Conservation (phyloP, 2,329 filamentous ascomycete genomes). For the Fusarium heterosporum region DNA sequence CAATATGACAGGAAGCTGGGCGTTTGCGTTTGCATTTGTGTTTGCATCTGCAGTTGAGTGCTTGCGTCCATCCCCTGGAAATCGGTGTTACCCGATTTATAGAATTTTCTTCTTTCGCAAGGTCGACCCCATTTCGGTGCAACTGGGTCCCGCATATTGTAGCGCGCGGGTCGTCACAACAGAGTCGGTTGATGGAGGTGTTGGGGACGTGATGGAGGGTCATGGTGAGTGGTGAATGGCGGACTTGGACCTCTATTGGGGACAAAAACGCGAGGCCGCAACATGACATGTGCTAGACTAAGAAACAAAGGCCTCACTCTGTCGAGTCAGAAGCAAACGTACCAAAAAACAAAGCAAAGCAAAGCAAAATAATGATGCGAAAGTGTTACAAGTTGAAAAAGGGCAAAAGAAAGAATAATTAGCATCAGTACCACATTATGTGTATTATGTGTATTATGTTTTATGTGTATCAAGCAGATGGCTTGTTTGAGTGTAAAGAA, state of each 20-base stretch:
- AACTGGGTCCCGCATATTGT: conserved; percentile 12
- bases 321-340: conserved; percentile 11
- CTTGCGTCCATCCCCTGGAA: conserved; percentile 37
- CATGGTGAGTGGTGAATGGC: conserved; percentile 33
- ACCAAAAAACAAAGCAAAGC: conserved; percentile 14
- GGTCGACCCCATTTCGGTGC: conserved; percentile 9
- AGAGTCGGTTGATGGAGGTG: conserved; percentile 19
- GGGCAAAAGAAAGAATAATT: conserved; percentile 25
- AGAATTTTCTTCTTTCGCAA: conserved; percentile 26
- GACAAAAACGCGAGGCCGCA: background rate
- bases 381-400: conserved; percentile 14
- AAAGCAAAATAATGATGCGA: conserved; percentile 17
- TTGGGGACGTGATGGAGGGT: conserved; percentile 30
- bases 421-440: conserved; percentile 6
- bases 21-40: background rate
- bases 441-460: background rate
- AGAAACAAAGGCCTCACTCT: conserved; percentile 40
- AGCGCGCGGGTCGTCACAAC: conserved; percentile 44
- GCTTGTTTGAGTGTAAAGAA: background rate
- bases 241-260: conserved; percentile 13
- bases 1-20: conserved; percentile 24
- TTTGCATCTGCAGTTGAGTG: conserved; percentile 31
- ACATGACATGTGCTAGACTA: conserved; percentile 9
- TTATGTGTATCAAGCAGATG: background rate
- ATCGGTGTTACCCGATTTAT: conserved; percentile 35